Base-by-base conservation (phyloP, 345 rosid genomes). In the Carallia brachiata region DNA sequence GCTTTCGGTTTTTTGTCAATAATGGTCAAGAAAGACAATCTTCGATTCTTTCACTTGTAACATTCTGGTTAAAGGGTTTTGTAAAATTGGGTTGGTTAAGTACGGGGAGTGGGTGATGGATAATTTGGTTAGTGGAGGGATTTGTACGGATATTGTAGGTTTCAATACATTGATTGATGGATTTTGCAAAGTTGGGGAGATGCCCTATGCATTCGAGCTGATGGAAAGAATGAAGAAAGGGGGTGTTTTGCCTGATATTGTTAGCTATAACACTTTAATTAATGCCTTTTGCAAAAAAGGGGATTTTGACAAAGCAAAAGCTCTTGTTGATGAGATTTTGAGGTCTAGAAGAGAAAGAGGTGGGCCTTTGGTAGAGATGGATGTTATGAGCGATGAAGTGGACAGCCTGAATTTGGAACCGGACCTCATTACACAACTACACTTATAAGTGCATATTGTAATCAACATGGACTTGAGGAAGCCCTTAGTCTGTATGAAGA, bases 31-130 rank as follows among this genome's bases (percentile, higher is more conserved):
- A 89, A 75, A 57, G 76, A 86, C 85, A 48, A 1, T 31, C 59
- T 74, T 89, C 60, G 96, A 95, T 86, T 75, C 82, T 63, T 82
- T 82, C 62, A 89, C 87, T 71, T 90, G 88, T 79, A 88, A 90
- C 67, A 86, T 81, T 75, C 75, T 92, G 80, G 81, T 89, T 66
- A 80, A 95, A 73, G 99, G 97, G 63, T 92, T 86, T 79, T 89
- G 93, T 82, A 69, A 78, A 67, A 69, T 83, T 63, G 89, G 92
- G 48, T 69, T 82, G 74, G 76, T 82, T 52, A 71, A 73, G 27
- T 78, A 84, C 70, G 90, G 86, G 4, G 90, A 86, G 61, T 76
- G 79, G 85, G 77, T 86, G 65, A 73, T 75, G 90, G 77, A 79
- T 71, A 82, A 72, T 78, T 83, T 87, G 77, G 72, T 15, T 23